Conservation (phyloP, 257 asterid genomes). For the Jasminum sambac region DNA sequence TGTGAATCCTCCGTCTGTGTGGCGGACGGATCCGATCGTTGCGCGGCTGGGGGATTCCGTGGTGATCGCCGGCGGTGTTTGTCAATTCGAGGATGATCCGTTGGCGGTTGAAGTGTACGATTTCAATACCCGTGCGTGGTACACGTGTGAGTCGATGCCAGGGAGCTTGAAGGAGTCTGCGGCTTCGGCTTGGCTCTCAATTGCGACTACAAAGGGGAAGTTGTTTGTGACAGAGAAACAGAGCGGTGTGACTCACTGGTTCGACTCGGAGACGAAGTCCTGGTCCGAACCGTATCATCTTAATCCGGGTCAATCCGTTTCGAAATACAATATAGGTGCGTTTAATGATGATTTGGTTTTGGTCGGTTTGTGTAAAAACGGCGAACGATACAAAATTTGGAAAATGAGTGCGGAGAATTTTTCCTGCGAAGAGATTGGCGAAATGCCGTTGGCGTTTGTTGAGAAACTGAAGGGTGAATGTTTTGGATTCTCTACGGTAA, state of each 20-base stretch:
- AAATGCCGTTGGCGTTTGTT: constrained; percentile 48
- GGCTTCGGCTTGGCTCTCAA: constrained; percentile 54
- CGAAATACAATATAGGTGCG: constrained; percentile 43
- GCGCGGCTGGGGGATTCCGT: constrained; percentile 53
- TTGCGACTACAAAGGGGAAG: constrained; percentile 41
- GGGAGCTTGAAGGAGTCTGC: constrained; percentile 40
- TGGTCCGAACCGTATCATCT: constrained; percentile 50
- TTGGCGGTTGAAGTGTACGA: constrained; percentile 67
- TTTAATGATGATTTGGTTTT: constrained; percentile 33
- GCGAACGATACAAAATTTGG: constrained; percentile 51
- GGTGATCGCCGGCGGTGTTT: constrained; percentile 74
- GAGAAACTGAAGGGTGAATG: constrained; percentile 40
- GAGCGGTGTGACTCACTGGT: constrained; percentile 53
- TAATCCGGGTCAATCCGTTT: constrained; percentile 36
- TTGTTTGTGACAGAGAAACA: constrained; percentile 51
- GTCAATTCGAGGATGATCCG: constrained; percentile 72
- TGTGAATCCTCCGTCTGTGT: constrained; percentile 45
- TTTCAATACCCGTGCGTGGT: constrained; percentile 34
- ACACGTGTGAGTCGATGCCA: constrained; percentile 59
- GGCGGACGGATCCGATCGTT: constrained; percentile 71
- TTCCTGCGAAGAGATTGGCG: constrained; percentile 47
- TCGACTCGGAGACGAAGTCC: constrained; percentile 43
- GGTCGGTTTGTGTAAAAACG: constrained; percentile 41
- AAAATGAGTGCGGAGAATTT: constrained; percentile 30
- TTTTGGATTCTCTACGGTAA: constrained; percentile 33